phyloP scores from a whole-genome alignment of 139 green algal genomes.

The Closterium sp. region DNA sequence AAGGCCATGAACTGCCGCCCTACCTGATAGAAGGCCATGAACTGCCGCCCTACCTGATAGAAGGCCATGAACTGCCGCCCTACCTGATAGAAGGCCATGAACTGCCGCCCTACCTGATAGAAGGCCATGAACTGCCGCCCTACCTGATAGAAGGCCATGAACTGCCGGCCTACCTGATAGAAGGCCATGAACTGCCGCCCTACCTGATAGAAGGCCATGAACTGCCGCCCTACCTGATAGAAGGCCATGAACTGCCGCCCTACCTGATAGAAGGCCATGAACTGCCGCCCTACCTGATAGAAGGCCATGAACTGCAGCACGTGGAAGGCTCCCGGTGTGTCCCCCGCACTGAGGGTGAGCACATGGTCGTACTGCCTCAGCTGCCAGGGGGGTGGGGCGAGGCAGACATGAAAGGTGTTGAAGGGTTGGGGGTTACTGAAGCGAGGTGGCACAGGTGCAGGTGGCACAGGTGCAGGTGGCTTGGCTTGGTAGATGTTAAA shows the following conservation, averaged over 20 bases:
- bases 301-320: not conserved
- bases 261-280: not conserved
- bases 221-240: not conserved
- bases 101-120: not conserved
- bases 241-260: not conserved
- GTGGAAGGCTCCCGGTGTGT: not conserved
- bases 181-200: not conserved
- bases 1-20: not conserved
- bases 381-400: not conserved
- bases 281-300: not conserved
- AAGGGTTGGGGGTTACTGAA: not conserved
- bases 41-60: not conserved
- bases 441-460: not conserved
- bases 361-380: not conserved
- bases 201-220: not conserved
- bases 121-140: not conserved
- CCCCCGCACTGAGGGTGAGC: not conserved
- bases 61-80: not conserved
- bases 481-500: too few species aligned
- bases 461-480: too few species aligned
- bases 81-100: not conserved
- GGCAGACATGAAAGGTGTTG: not conserved
- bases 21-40: not conserved
- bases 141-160: not conserved
- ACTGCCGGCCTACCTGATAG: not conserved